Conservation (phyloP, 2,329 filamentous ascomycete species). For the Diaporthe batatas region DNA sequence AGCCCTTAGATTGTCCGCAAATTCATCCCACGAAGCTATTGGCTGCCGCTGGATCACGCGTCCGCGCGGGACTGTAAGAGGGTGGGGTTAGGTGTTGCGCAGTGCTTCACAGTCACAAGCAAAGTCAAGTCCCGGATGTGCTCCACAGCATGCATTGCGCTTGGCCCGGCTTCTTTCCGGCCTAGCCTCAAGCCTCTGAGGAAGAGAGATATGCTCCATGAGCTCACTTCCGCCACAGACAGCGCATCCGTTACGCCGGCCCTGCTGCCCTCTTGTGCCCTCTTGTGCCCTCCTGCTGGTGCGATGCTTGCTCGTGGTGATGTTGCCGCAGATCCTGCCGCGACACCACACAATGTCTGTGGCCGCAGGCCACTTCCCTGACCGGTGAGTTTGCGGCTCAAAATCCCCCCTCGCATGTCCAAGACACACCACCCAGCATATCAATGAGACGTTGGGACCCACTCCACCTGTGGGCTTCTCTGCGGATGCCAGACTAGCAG, state of each 20-base stretch:
- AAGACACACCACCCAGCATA: constrained; percentile 13
- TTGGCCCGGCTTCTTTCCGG: constrained; percentile 26
- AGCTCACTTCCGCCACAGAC: constrained; percentile 13
- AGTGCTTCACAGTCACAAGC: constrained; percentile 33
- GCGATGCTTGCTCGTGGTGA: constrained; percentile 1
- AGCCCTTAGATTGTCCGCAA: constrained; percentile 20
- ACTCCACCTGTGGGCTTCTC: constrained; percentile 19
- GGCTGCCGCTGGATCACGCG: constrained; percentile 29
- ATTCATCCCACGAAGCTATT: constrained; percentile 5
- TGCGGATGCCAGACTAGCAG: constrained; percentile 9
- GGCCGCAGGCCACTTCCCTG: neutral
- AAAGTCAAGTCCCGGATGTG: constrained; percentile 17
- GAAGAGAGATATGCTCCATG: constrained; percentile 2
- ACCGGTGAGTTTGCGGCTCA: constrained; percentile 38
- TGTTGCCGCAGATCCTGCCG: constrained; percentile 28
- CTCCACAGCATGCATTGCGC: constrained; percentile 29
- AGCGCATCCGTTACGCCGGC: constrained; percentile 27
- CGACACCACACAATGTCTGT: constrained; percentile 24
- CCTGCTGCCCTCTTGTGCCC: neutral
- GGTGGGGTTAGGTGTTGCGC: constrained; percentile 33
- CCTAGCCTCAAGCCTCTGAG: constrained; percentile 25
- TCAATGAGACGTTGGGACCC: constrained; percentile 32
- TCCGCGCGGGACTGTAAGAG: constrained; percentile 21
- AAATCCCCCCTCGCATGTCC: constrained; percentile 30
- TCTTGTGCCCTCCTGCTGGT: neutral